Base-by-base conservation (phyloP, 164 flowering plant species). In the Sextonia rubra region DNA sequence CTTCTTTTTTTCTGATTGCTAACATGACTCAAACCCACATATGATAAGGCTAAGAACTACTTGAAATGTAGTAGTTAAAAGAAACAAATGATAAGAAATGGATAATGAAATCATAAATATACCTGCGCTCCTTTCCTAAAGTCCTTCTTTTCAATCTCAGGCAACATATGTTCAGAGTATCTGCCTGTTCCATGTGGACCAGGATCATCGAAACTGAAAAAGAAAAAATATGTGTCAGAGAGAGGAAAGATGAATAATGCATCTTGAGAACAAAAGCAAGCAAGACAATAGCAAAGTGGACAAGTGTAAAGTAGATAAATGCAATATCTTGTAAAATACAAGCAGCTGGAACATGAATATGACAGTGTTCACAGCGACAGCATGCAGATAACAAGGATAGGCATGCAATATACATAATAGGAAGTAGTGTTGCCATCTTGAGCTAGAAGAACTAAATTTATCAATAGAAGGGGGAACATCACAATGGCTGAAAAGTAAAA, bases 41-140 rank as follows among this genome's bases (percentile, higher is more conserved):
- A 37, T 37, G 11, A 37, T 37, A 37, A 37, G 11, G 2, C 44
- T 37, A 37, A 37, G 5, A 37, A 37, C 44, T 9, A 37, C 44
- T 37, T 37, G 44, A 37, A 37, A 37, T 37, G 44, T 7, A 37
- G 44, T 37, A 37, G 44, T 37, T 37, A 8, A 8, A 37, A 37
- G 44, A 30, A 30, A 30, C 37, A 30, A 30, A 30, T 30, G 37
- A 30, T 30, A 30, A 30, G 37, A 58, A 58, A 58, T 23, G 12
- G 17, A 25, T 62, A 18, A 12, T 23, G 12, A 25, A n/a, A 18
- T 25, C 64, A 69, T 69, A 64, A 52, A 60, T 18, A 47, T 87
- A 96, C 99, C 99, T 93, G 99, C 64, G 99, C 91, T 70, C 99
- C 99, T 84, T 96, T 96, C 73, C 97, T 83, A 60, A 91, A 93